These are phyloP conservation scores for Daucus carota DNA, from an alignment of 129 eudicot species.

Conservation along the genomic window DNA sequence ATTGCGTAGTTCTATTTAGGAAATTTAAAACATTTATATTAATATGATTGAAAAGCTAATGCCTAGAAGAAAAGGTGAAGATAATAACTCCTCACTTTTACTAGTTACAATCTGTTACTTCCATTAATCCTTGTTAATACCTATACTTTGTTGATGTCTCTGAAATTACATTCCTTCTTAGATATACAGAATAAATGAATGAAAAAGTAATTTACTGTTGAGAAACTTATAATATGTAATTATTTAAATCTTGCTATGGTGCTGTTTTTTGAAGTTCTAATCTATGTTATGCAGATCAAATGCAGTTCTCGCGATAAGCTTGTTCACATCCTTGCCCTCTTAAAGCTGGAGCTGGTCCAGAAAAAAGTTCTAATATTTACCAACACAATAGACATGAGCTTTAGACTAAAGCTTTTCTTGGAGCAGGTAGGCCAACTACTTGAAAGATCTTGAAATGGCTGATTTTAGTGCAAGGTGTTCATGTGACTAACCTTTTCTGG, in stretches of 20 bases:
- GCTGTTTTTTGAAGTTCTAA: background rate
- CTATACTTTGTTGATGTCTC: too few species aligned
- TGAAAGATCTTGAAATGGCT: background rate
- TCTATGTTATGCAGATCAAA: slow-evolving; percentile 44
- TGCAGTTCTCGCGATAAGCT: slow-evolving; percentile 82
- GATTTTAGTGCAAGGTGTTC: background rate
- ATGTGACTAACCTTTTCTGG: background rate
- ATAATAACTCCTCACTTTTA: background rate
- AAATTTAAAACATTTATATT: background rate
- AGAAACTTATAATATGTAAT: background rate
- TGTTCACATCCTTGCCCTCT: slow-evolving; percentile 67
- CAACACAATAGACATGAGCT: slow-evolving; percentile 85
- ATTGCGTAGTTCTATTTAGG: background rate
- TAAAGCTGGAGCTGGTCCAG: slow-evolving; percentile 83
- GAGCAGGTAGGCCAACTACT: slow-evolving; percentile 64
- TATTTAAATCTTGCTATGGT: background rate
- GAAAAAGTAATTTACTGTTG: background rate
- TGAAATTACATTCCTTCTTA: background rate
- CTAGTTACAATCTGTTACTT: too few species aligned
- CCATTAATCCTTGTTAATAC: too few species aligned
- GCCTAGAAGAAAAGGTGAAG: background rate
- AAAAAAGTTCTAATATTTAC: slow-evolving; percentile 83
- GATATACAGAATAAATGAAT: background rate
- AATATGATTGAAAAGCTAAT: background rate
- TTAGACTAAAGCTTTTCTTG: slow-evolving; percentile 68